phyloP scores from a whole-genome alignment of 2,329 filamentous ascomycete species.

The Ascochyta lentis region DNA sequence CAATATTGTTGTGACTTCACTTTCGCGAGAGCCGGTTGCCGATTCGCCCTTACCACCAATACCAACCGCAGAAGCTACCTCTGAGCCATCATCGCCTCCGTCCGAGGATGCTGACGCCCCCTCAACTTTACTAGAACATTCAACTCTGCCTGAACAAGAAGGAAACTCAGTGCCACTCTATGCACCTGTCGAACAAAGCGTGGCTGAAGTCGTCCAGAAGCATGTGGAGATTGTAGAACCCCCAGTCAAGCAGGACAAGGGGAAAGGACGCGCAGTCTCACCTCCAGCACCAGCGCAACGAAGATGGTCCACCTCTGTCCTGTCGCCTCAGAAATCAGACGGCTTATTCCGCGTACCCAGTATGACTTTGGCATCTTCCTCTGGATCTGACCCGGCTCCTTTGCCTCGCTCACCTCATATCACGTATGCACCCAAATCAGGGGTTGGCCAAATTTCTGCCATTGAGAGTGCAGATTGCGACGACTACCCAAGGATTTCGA shows the following conservation, averaged over 20 bases:
- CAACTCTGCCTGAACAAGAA: not conserved
- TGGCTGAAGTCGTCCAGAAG: not conserved
- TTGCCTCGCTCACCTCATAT: not conserved
- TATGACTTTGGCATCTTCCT: not conserved
- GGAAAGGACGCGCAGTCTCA: not conserved
- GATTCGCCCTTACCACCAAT: too few relatives aligned
- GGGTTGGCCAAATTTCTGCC: not conserved
- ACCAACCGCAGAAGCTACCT: too few relatives aligned
- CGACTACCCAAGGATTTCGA: conserved; percentile 7
- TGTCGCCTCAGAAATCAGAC: not conserved
- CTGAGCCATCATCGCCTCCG: not conserved
- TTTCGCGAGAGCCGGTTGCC: too few relatives aligned
- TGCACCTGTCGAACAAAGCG: not conserved
- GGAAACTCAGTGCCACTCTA: not conserved
- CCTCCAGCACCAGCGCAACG: not conserved
- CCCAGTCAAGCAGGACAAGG: not conserved
- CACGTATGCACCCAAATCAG: not conserved
- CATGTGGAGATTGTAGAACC: not conserved
- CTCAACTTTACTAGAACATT: not conserved
- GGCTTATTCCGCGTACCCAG: not conserved
- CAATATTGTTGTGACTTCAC: too few relatives aligned
- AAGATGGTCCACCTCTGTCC: too few relatives aligned
- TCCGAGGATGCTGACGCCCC: not conserved
- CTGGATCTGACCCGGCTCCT: not conserved
- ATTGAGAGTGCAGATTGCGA: not conserved